Percentiles rank a stretch among this genome's conserved stretches.
These are phyloP conservation scores for Lichtheimia ramosa DNA, from an alignment of 371 early-diverging fungal species.

Conservation along the genomic window DNA sequence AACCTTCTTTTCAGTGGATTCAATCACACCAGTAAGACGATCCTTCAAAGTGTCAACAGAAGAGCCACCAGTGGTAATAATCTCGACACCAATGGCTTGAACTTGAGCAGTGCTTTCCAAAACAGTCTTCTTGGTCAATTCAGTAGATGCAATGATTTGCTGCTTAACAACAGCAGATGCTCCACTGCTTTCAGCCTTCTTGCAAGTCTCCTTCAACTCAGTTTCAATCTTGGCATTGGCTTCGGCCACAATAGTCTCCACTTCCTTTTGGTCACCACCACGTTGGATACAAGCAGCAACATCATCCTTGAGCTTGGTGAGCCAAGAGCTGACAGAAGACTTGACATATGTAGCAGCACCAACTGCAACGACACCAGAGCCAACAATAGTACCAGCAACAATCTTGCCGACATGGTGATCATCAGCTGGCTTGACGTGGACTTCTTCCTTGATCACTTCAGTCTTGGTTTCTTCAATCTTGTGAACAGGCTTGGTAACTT, in stretches of 20 bases:
- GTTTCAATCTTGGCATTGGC: constrained; percentile 1
- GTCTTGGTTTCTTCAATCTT: too few species aligned
- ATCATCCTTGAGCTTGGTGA: not conserved
- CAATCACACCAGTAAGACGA: constrained; percentile 25
- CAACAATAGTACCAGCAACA: not conserved
- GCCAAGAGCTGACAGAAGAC: not conserved
- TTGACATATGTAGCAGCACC: not conserved
- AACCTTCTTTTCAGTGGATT: constrained; percentile 25
- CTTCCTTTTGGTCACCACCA: not conserved
- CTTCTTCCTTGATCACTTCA: not conserved
- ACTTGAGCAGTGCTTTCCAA: constrained; percentile 11
- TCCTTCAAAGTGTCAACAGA: constrained; percentile 3
- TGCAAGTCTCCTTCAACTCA: not conserved
- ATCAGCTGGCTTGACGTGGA: not conserved
- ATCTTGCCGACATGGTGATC: not conserved
- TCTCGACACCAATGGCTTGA: constrained; percentile 12
- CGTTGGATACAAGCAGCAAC: not conserved
- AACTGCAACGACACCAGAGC: constrained; percentile 1
- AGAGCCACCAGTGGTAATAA: constrained; percentile 1
- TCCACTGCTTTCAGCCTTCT: not conserved
- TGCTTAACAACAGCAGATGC: not conserved
- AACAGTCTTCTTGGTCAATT: constrained; percentile 8
- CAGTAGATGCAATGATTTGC: constrained; percentile 5
- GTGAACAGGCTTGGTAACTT: not conserved
- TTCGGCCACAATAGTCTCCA: not conserved